phyloP scores from a whole-genome alignment of 1,284 basidiomycete species.

The Marasmius tenuissimus region DNA sequence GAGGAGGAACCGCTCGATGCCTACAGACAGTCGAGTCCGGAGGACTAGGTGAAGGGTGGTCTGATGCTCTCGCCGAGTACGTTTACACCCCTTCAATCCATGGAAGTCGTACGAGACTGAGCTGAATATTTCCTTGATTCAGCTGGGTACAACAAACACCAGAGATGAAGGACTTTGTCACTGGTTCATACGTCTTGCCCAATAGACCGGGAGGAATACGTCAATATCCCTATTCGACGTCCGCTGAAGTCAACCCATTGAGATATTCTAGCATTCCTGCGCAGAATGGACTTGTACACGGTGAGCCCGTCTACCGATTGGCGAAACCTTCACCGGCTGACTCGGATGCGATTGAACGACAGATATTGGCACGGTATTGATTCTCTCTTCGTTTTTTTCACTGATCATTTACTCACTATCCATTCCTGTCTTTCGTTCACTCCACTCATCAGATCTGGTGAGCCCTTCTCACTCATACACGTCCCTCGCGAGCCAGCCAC shows the following conservation, averaged over 20 bases:
- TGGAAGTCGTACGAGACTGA: background rate
- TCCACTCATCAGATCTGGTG: background rate
- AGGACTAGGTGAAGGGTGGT: slow-evolving; percentile 57
- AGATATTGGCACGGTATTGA: background rate
- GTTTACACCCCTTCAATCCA: background rate
- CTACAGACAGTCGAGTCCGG: slow-evolving; percentile 48
- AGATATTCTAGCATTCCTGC: slow-evolving; percentile 35
- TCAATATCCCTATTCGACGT: slow-evolving; percentile 41
- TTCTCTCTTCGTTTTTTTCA: background rate
- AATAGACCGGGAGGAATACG: slow-evolving; percentile 34
- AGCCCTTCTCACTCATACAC: background rate
- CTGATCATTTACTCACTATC: background rate
- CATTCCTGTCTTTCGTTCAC: too few species aligned
- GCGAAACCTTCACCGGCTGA: background rate
- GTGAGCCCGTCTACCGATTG: slow-evolving; percentile 16
- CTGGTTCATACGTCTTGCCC: slow-evolving; percentile 17
- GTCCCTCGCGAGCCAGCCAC: background rate
- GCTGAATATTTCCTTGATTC: background rate
- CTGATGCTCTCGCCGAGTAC: slow-evolving; percentile 50
- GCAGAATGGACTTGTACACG: slow-evolving; percentile 38
- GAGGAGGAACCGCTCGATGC: slow-evolving; percentile 48
- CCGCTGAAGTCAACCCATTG: slow-evolving; percentile 35
- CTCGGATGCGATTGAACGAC: background rate
- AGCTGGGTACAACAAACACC: background rate
- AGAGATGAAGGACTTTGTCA: slow-evolving; percentile 1